Evolutionary conservation across 2,329 filamentous ascomycete genomes (phyloP), one percentile per base, ranked within the genome.

Genomic region (Epichloe coenophiala): DNA sequence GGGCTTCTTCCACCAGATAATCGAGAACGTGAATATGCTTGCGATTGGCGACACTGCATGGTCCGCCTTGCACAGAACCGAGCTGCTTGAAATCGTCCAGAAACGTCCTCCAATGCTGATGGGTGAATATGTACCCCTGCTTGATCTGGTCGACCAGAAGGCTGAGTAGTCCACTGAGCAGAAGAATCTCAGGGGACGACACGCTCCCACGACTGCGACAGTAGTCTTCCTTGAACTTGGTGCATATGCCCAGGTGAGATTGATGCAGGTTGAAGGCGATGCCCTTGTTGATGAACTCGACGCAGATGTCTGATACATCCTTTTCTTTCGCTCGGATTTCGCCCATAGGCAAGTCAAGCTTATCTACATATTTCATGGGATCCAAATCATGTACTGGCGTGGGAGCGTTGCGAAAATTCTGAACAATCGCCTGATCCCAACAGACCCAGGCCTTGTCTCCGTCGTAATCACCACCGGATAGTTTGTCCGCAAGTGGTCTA

Each of bases 381-480:
- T 78, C 71, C 0, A 66, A 66, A 8, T 56, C 51, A 0, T 48
- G 2, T 2, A 8, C 2, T 2, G 60, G 60, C 2, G 59, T 55
- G 0, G 59, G n/a, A 0, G 79, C 77, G 52, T 86, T 88, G 4
- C 59, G 56, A 56, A 91, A 91, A n/a, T 80, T 79, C 5, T 69
- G 57, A 0, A 87, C 83, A 3, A 93, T 73, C 0, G 68, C 64
- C 0, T 71, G 68, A 31, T 90, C 84, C 83, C 84, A 91, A 58
- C 83, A 88, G 0, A 88, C 67, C 84, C 85, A 90, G 4, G 85
- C 78, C n/a, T 70, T 75, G 54, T 93, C 87, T 0, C 87, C 87
- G 56, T 91, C 86, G 54, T 89, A 91, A 59, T 91, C 87, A 0
- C 87, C 87, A 0, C 87, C 87, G 1, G 85, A 87, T 0, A 91